These are phyloP conservation scores for Lagenaria siceraria DNA, from an alignment of 306 rosid genomes.

Conservation along the genomic window DNA sequence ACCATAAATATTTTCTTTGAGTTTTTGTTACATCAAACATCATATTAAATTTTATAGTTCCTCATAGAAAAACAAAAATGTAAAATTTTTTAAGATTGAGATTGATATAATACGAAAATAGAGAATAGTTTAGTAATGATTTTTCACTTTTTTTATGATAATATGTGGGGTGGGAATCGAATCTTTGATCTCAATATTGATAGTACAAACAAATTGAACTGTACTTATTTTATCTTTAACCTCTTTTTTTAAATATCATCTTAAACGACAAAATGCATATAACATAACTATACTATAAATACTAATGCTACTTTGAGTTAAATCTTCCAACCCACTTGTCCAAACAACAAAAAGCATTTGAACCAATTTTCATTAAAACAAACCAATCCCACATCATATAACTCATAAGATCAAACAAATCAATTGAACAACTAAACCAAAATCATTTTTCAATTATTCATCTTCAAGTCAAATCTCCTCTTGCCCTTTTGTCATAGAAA, in stretches of 20 bases:
- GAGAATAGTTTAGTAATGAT: no score
- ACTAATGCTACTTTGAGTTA: not conserved
- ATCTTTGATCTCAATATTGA: no score
- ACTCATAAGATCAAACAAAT: not conserved
- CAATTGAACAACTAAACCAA: not conserved
- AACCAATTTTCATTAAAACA: not conserved
- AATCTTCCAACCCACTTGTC: not conserved
- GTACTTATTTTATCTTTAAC: no score
- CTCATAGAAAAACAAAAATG: not conserved
- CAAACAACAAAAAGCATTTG: not conserved
- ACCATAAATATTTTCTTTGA: not conserved
- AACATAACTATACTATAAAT: not conserved
- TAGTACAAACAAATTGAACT: no score
- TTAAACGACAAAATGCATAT: not conserved
- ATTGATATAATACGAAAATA: no score
- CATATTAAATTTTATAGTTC: not conserved
- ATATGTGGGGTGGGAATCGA: no score
- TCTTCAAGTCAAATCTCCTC: not conserved
- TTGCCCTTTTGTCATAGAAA: no score
- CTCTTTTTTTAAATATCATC: not conserved
- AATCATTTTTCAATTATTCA: not conserved
- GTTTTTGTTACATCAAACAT: not conserved
- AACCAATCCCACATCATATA: not conserved
- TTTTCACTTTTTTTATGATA: no score
- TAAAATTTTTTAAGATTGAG: not conserved